Base-by-base conservation (phyloP, 2,329 filamentous ascomycete genomes). In the Hortaea werneckii region DNA sequence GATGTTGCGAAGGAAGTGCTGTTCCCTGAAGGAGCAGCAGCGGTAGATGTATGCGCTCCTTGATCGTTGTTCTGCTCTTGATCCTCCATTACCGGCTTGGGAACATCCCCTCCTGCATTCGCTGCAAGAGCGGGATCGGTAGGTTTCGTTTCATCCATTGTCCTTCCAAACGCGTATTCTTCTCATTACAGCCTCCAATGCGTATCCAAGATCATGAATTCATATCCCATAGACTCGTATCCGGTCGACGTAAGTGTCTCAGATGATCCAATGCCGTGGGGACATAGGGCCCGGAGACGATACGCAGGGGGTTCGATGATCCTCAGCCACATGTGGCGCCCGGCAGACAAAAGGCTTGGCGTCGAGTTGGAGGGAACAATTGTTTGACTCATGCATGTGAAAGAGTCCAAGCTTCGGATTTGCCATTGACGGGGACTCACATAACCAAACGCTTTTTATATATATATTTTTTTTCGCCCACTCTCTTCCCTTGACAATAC, bases 61-160 rank as follows among this genome's bases (percentile, higher is more conserved):
- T 12, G 42, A 8, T 20, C 32, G 11, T 27, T 10, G 6, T 35
- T 26, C 8, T 42, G 39, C 9, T 42, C 10, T 27, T 46, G 26
- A 9, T 38, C 45, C 8, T 48, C 47, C 11, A 51, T 45, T 29
- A 50, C 42, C 30, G 50, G 38, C 37, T 49, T 49, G 35, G 47
- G 44, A 38, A 41, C 48, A 32, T 26, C 43, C 37, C 49, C 45
- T 29, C 45, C 50, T 29, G 6, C 37, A 5, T 43, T 50, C 35
- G 41, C 37, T 28, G 41, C 39, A 7, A 52, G 44, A 28, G 40
- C 34, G 38, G 46, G 34, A 28, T 44, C 43, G 26, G 52, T 49
- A 41, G 42, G 29, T 12, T 44, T 52, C 37, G 48, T 54, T 37
- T 58, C 56, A 53, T 59, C 56, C 59, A 62, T 62, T 41, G 44